Conservation (phyloP, 2,329 filamentous ascomycete genomes). For the Xylaria sp. region DNA sequence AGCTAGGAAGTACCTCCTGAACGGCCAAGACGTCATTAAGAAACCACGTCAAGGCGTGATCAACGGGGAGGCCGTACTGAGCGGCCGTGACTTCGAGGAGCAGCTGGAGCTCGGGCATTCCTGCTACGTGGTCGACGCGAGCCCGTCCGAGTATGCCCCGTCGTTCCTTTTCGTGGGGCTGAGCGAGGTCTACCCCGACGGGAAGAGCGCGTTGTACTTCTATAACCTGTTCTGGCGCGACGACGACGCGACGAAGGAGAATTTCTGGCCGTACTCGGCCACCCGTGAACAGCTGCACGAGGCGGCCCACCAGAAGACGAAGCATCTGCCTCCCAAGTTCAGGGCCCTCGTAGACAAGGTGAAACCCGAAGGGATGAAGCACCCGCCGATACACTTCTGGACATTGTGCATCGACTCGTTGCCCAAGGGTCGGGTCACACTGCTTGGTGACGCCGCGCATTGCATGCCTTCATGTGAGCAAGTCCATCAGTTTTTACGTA, state of each 20-base stretch:
- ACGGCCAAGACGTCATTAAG: constrained; percentile 31
- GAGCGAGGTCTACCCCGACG: constrained; percentile 24
- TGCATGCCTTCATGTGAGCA: constrained; percentile 30
- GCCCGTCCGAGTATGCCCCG: constrained; percentile 17
- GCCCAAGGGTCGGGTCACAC: constrained; percentile 27
- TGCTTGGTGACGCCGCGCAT: constrained; percentile 31
- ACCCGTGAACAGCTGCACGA: constrained; percentile 59
- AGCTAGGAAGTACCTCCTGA: constrained; percentile 38
- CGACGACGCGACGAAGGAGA: constrained; percentile 51
- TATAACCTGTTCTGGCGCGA: constrained; percentile 31
- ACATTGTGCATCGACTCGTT: constrained; percentile 27
- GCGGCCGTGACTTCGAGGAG: constrained; percentile 32
- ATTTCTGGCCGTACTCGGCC: constrained; percentile 70
- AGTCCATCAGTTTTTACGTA: neutral
- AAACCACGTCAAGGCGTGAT: constrained; percentile 33
- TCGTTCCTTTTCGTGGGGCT: constrained; percentile 29
- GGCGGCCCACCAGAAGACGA: constrained; percentile 28
- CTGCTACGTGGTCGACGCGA: constrained; percentile 32
- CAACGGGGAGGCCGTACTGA: constrained; percentile 32
- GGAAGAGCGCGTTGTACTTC: constrained; percentile 27
- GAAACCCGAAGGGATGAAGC: constrained; percentile 15
- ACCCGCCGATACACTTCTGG: constrained; percentile 17
- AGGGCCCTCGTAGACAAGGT: constrained; percentile 23
- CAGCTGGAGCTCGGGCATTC: constrained; percentile 40
- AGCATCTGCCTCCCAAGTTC: constrained; percentile 23